Evolutionary conservation across 345 rosid species (phyloP), one percentile per base, ranked within the genome.

Genomic region (Laguncularia racemosa): DNA sequence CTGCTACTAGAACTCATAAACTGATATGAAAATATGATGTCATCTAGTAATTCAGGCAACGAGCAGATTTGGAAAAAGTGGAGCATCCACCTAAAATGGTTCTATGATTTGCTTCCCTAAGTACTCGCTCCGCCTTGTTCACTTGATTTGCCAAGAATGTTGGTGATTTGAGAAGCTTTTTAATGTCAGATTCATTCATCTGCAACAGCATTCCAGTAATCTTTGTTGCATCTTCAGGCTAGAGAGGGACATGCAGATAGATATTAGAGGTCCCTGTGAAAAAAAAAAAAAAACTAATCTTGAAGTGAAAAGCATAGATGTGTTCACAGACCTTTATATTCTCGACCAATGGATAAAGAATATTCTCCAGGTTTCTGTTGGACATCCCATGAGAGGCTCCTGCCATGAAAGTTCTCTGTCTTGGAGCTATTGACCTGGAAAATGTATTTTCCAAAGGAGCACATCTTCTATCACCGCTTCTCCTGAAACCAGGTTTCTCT

Each of bases 61-160:
- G 45, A 55, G 56, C 48, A 20, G 58, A 49, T 48, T 56, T 62
- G 15, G 50, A 50, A 40, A 44, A 26, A 23, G 48, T 55, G 45
- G 18, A 14, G 48, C 59, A 52, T 5, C 12, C 44, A 55, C 48
- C 68, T 21, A 60, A 26, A 26, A 16, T 46, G 44, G 52, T 49
- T 56, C 58, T 23, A 49, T 46, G 48, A 65, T 58, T 71, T 33
- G 53, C 71, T 50, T 73, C 61, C 71, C 44, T 59, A 48, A 69
- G 66, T 56, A 60, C 63, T 46, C 28, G 64, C 55, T 38, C 58
- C 5, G 53, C 64, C 50, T 51, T 50, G 52, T 55, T 44, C 48
- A 46, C 77, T 46, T 63, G 61, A n/a, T 26, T 59, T 19, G 48
- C 52, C 59, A 59, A 51, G 18, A 65, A 60, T 50, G 16, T 56